A percentile compares a stretch with the other conserved stretches of the same genome.
Evolutionary conservation across 1,139 yeast species (phyloP).

Genomic region (Candida labiduridarum): DNA sequence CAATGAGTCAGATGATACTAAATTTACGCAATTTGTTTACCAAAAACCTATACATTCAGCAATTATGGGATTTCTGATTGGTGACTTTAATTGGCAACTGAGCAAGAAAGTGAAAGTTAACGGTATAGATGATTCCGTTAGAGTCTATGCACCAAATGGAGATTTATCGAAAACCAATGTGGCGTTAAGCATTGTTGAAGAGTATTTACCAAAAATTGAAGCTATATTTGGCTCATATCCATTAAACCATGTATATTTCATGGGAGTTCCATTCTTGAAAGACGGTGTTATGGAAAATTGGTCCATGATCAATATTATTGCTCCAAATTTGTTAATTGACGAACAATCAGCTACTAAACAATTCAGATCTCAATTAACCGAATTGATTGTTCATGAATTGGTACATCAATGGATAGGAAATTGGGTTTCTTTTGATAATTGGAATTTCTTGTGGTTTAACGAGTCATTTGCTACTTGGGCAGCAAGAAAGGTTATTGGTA

Average conservation of each 20-base stretch:
- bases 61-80: slow-evolving; percentile 65
- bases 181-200: slow-evolving; percentile 49
- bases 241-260: slow-evolving; percentile 61
- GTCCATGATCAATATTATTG: slow-evolving; percentile 64
- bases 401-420: slow-evolving; percentile 83
- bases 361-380: slow-evolving; percentile 38
- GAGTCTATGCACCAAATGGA: slow-evolving; percentile 60
- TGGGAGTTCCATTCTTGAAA: slow-evolving; percentile 66
- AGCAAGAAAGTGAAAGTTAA: slow-evolving; percentile 28
- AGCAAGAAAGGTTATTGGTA: slow-evolving; percentile 20
- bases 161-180: slow-evolving; percentile 44
- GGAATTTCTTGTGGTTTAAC: slow-evolving; percentile 71
- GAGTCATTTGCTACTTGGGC: slow-evolving; percentile 77
- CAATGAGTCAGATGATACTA: slow-evolving; percentile 22
- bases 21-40: slow-evolving; percentile 42
- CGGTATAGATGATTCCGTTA: slow-evolving; percentile 37
- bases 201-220: slow-evolving; percentile 49
- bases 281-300: slow-evolving; percentile 85
- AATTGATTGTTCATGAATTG: slow-evolving; percentile 67
- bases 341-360: slow-evolving; percentile 20
- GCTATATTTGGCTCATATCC: slow-evolving; percentile 52
- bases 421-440: slow-evolving; percentile 62
- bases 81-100: slow-evolving; percentile 53
- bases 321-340: slow-evolving; percentile 47
- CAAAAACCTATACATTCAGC: slow-evolving; percentile 65